Conservation (phyloP, 2,329 filamentous ascomycete genomes). For the Chrysosporium queenslandicum region DNA sequence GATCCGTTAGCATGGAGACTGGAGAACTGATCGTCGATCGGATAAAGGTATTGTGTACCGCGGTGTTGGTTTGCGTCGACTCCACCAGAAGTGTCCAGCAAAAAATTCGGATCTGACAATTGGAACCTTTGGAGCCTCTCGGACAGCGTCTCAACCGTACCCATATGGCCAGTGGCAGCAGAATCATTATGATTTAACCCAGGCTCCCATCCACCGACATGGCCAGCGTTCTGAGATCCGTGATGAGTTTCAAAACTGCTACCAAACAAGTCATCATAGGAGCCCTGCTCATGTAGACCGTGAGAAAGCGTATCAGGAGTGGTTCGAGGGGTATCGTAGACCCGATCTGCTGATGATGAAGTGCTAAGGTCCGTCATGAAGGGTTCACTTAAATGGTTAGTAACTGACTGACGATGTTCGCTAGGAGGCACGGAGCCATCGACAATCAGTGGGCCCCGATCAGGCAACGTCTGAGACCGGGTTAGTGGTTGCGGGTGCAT, state of each 20-base stretch:
- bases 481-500: conserved; percentile 4
- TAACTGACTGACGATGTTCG: conserved; percentile 28
- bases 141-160: conserved; percentile 28
- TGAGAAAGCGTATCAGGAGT: conserved; percentile 32
- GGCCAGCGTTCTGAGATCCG: conserved; percentile 24
- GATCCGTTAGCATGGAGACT: background rate
- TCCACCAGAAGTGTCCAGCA: conserved; percentile 22
- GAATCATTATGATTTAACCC: conserved; percentile 10
- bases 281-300: conserved; percentile 30
- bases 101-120: conserved; percentile 28
- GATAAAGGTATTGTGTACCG: conserved; percentile 13
- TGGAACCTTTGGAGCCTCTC: conserved; percentile 32
- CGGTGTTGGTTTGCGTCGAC: conserved; percentile 16
- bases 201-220: conserved; percentile 17
- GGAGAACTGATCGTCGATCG: conserved; percentile 8
- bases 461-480: conserved; percentile 17
- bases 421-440: conserved; percentile 38
- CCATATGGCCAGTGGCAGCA: conserved; percentile 23
- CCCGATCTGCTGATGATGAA: conserved; percentile 34
- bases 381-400: conserved; percentile 29
- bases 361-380: conserved; percentile 27
- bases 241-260: conserved; percentile 23
- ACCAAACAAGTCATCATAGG: conserved; percentile 26
- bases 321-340: conserved; percentile 30
- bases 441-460: conserved; percentile 38